phyloP scores from a whole-genome alignment of 441 rosid genomes.

The Arabidopsis hybrid region DNA sequence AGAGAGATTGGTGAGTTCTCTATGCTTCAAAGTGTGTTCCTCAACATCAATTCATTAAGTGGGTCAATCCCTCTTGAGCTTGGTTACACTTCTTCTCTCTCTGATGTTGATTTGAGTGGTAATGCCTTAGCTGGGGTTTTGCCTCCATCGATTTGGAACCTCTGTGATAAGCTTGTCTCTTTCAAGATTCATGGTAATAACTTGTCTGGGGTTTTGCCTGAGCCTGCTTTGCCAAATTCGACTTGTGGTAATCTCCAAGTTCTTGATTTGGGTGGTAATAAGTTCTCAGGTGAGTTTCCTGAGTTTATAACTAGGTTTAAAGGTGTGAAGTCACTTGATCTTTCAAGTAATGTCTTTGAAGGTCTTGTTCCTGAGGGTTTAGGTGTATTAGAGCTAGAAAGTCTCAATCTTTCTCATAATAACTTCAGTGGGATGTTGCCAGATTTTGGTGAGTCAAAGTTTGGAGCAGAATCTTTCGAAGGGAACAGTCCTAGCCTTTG shows the following conservation, averaged over 20 bases:
- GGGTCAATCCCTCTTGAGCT: slow-evolving; percentile 92
- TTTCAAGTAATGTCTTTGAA: slow-evolving; percentile 69
- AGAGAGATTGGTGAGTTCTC: slow-evolving; percentile 91
- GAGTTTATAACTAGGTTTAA: slow-evolving; percentile 69
- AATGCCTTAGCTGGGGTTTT: slow-evolving; percentile 67
- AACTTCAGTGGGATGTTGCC: slow-evolving; percentile 88
- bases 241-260: slow-evolving; percentile 68
- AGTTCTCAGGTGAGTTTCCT: slow-evolving; percentile 84
- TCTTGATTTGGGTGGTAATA: slow-evolving; percentile 84
- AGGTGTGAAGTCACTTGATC: slow-evolving; percentile 80
- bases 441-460: slow-evolving; percentile 64
- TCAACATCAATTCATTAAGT: slow-evolving; percentile 76
- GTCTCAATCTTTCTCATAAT: slow-evolving; percentile 83
- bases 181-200: slow-evolving; percentile 72
- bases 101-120: slow-evolving; percentile 80
- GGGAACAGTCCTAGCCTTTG: slow-evolving; percentile 87
- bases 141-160: slow-evolving; percentile 90
- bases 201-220: slow-evolving; percentile 70
- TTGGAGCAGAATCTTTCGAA: slow-evolving; percentile 70
- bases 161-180: slow-evolving; percentile 77
- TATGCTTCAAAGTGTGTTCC: slow-evolving; percentile 81
- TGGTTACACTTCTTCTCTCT: slow-evolving; percentile 84
- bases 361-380: slow-evolving; percentile 78
- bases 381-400: slow-evolving; percentile 62
- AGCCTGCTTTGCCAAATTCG: slow-evolving; percentile 85